Percentiles rank a stretch among this genome's conserved stretches.
These are phyloP conservation scores for Metschnikowia rubicola DNA, from an alignment of 805 yeast species.

Conservation along the genomic window DNA sequence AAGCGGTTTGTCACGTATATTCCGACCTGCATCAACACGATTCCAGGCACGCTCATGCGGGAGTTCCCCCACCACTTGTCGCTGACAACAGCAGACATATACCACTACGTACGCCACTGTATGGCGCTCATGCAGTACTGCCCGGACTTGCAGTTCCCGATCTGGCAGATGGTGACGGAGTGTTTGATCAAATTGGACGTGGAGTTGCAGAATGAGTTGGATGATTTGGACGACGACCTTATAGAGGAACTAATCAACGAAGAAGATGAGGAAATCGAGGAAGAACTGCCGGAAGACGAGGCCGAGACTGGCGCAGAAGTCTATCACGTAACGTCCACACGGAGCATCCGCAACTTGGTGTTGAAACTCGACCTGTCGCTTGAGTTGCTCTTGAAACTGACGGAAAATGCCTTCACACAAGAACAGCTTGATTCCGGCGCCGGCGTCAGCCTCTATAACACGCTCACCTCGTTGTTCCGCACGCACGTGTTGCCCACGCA, in stretches of 20 bases:
- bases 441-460: conserved; percentile 67
- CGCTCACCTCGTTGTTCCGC: conserved; percentile 71
- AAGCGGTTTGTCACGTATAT: conserved; percentile 62
- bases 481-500: conserved; percentile 88
- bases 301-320: conserved; percentile 32
- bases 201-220: conserved; percentile 83
- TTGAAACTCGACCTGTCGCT: conserved; percentile 72
- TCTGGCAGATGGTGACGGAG: conserved; percentile 82
- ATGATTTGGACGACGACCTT: conserved; percentile 70
- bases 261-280: conserved; percentile 47
- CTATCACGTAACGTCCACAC: conserved; percentile 35
- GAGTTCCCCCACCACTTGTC: conserved; percentile 77
- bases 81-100: conserved; percentile 48
- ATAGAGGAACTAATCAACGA: conserved; percentile 51
- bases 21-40: conserved; percentile 73
- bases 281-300: conserved; percentile 19
- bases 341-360: conserved; percentile 51
- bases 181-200: conserved; percentile 84
- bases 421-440: conserved; percentile 56
- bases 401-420: conserved; percentile 47
- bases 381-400: conserved; percentile 49
- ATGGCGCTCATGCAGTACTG: conserved; percentile 63
- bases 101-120: conserved; percentile 65
- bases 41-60: conserved; percentile 55
- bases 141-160: conserved; percentile 64